A percentile compares a stretch with the other conserved stretches of the same genome.
phyloP scores from a whole-genome alignment of 75 land plant species.

The Sequoiadendron giganteum region DNA sequence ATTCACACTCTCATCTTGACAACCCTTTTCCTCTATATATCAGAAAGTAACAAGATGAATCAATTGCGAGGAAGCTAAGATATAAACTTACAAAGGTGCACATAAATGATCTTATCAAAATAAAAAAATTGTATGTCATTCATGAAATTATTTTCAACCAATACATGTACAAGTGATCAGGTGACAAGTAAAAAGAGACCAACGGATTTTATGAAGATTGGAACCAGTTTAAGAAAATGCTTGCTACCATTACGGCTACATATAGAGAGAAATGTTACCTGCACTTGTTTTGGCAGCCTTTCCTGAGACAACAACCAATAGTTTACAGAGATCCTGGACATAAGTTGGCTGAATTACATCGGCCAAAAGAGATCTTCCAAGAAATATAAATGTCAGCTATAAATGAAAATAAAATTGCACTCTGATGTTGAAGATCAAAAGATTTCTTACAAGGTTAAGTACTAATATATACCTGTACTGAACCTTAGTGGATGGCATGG shows the following conservation, averaged over 20 bases:
- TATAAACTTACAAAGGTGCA: background rate
- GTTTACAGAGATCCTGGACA: slow-evolving; percentile 78
- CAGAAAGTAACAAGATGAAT: background rate
- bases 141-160: background rate
- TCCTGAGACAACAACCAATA: slow-evolving; percentile 66
- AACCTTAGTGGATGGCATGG: slow-evolving; percentile 40
- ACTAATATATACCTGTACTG: slow-evolving; percentile 31
- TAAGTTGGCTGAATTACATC: slow-evolving; percentile 75
- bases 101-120: background rate
- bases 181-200: background rate
- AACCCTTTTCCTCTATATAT: slow-evolving; percentile 1
- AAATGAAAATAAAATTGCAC: background rate
- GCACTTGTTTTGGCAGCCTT: slow-evolving; percentile 69
- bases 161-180: background rate
- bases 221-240: background rate
- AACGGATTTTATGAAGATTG: background rate
- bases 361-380: slow-evolving; percentile 73
- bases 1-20: background rate
- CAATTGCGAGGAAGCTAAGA: background rate
- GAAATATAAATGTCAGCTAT: background rate
- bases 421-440: background rate
- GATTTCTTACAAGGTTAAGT: background rate
- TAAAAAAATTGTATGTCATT: background rate
- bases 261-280: slow-evolving; percentile 34
- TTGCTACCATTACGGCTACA: background rate